Evolutionary conservation across 768 basidiomycete species (phyloP), one percentile per base, ranked within the genome.

Genomic region (Auriscalpium microsporum): DNA sequence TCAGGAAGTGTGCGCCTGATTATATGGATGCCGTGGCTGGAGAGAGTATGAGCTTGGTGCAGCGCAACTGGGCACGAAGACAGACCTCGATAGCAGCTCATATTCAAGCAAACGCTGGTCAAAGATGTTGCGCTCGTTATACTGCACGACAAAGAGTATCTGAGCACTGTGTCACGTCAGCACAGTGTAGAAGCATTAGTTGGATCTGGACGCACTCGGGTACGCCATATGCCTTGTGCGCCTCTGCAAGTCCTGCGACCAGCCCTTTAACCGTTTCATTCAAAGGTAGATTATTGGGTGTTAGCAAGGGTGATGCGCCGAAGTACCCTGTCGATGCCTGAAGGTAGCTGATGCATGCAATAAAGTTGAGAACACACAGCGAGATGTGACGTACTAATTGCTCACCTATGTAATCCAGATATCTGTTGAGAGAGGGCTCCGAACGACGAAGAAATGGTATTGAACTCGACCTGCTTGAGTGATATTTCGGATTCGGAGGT

Each of bases 391-490:
- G 36, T 36, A 49, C 9, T 8, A 45, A 33, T 40, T 46, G 40
- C 52, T 35, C 10, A 93, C 91, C 84, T 77, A 70, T 98, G 95
- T 66, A 97, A 68, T 21, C 81, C 79, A 4, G 86, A 76, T 10
- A 77, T 73, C 38, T 74, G 76, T 58, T 88, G 75, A 0, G 89
- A 89, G 13, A 97, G 74, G 1, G 84, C 65, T 0, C 93, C 95
- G 67, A 97, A 95, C 0, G 93, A 94, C 0, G 86, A 82, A 2
- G 94, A 91, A 59, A 97, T 94, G 9, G 95, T 96, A 67, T 99
- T 99, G 72, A 97, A 96, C 68, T 99, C 95, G 44, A 98, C 95
- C 71, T 99, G 95, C 67, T 94, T 95, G 59, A 99, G 69, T 7
- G 72, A 69, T 13, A 74, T 63, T 3, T 73, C 65, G 33, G 71